Conservation (phyloP, 1,284 basidiomycete species). For the Wallemia ichthyophaga region DNA sequence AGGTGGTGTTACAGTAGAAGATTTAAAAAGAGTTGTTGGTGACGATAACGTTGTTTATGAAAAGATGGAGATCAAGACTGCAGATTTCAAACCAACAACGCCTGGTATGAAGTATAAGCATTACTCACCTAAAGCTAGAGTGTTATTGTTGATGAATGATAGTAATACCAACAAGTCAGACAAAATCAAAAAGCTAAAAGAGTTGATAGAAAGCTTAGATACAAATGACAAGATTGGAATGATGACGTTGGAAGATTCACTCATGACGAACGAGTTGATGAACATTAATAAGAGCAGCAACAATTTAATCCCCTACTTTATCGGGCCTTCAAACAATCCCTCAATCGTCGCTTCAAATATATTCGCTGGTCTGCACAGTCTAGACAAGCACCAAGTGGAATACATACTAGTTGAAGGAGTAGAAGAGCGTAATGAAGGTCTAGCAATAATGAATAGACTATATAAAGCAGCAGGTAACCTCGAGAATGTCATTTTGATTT, state of each 20-base stretch:
- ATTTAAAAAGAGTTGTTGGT: constrained; percentile 32
- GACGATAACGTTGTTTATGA: constrained; percentile 12
- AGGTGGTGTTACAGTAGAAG: constrained; percentile 75
- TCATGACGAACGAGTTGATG: constrained; percentile 10
- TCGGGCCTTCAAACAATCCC: constrained; percentile 34
- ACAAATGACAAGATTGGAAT: constrained; percentile 6
- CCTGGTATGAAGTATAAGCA: constrained; percentile 99
- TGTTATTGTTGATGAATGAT: constrained; percentile 22
- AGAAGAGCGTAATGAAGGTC: constrained; percentile 45
- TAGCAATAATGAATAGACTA: constrained; percentile 96
- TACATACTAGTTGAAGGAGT: constrained; percentile 69
- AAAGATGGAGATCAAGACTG: constrained; percentile 13
- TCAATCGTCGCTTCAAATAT: constrained; percentile 44
- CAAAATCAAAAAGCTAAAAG: not conserved
- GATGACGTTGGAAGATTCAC: constrained; percentile 28
- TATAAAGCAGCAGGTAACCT: constrained; percentile 49
- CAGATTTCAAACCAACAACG: constrained; percentile 53
- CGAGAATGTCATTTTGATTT: not conserved
- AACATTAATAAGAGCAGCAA: constrained; percentile 7
- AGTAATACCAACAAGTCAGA: constrained; percentile 5
- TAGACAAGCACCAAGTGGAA: constrained; percentile 47
- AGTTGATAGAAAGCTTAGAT: not conserved
- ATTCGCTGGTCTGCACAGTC: constrained; percentile 57
- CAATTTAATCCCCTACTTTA: constrained; percentile 14
- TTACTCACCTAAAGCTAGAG: constrained; percentile 67